These are phyloP conservation scores for Colletotrichum chrysophilum DNA, from an alignment of 2,329 filamentous ascomycete species.

Conservation along the genomic window DNA sequence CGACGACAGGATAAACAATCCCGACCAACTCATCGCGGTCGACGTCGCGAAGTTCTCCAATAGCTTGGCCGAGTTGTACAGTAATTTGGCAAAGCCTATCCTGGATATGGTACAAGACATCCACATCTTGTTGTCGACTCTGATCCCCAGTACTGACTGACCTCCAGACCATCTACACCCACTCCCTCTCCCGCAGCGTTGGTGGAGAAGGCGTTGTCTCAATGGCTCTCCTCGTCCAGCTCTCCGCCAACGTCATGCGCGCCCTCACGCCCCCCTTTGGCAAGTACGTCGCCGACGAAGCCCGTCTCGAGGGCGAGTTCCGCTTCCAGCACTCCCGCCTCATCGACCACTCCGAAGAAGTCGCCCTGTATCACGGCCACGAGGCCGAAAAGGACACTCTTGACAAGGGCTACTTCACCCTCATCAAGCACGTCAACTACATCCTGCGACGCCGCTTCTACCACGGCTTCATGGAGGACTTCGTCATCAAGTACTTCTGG, in stretches of 20 bases:
- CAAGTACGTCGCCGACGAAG: conserved; percentile 97
- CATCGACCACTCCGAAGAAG: conserved; percentile 95
- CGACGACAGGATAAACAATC: conserved; percentile 97
- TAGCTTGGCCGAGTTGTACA: conserved; percentile 92
- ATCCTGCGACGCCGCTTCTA: conserved; percentile 91
- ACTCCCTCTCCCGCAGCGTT: conserved; percentile 91
- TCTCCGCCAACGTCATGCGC: conserved; percentile 92
- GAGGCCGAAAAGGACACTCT: conserved; percentile 94
- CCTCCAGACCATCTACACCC: conserved; percentile 82
- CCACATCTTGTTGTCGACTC: background rate
- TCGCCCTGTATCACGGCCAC: conserved; percentile 90
- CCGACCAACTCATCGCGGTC: conserved; percentile 95
- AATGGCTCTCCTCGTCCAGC: conserved; percentile 91
- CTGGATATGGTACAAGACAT: conserved; percentile 76
- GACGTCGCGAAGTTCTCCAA: conserved; percentile 97
- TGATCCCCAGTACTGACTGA: background rate
- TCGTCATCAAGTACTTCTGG: conserved; percentile 99
- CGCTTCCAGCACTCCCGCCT: conserved; percentile 92
- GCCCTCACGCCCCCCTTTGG: conserved; percentile 95
- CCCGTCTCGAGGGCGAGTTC: conserved; percentile 93
- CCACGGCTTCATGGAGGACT: conserved; percentile 99
- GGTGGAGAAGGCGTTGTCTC: conserved; percentile 94
- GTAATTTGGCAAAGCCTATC: conserved; percentile 92
- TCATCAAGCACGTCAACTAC: conserved; percentile 99
- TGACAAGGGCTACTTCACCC: conserved; percentile 97